Evolutionary conservation across 371 early-diverging fungal genomes (phyloP).

Genomic region (Circinella minor): DNA sequence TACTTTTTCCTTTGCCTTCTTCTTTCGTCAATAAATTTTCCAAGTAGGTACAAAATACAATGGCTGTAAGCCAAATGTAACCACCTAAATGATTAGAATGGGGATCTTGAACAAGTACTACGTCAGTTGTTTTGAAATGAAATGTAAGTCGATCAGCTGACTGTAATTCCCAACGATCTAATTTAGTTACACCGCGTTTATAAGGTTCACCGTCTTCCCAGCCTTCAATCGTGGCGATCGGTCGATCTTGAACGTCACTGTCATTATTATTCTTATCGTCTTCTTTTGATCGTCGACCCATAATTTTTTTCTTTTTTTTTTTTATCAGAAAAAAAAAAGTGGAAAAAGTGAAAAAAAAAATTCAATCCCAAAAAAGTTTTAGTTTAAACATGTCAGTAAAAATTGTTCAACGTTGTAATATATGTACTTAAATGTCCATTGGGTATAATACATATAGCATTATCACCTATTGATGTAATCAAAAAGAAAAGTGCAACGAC

Average conservation of each 20-base stretch:
- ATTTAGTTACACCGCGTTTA: slow-evolving; percentile 34
- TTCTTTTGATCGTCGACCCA: not conserved
- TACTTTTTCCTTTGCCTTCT: not conserved
- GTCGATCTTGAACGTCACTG: not conserved
- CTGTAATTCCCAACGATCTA: slow-evolving; percentile 63
- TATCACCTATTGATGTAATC: too few relatives aligned
- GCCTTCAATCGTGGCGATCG: slow-evolving; percentile 47
- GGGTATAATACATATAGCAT: too few relatives aligned
- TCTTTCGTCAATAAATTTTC: slow-evolving; percentile 29
- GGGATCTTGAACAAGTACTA: slow-evolving; percentile 51
- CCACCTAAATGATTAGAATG: slow-evolving; percentile 54
- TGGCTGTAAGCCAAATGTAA: slow-evolving; percentile 52
- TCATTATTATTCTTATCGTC: not conserved
- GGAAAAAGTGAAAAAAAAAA: not conserved
- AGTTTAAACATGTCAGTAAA: too few relatives aligned
- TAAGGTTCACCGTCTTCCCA: slow-evolving; percentile 59
- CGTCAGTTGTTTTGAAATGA: slow-evolving; percentile 41
- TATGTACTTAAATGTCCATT: too few relatives aligned
- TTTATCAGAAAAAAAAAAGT: not conserved
- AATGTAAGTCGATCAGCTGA: slow-evolving; percentile 52
- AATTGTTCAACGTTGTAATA: too few relatives aligned
- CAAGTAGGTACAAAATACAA: slow-evolving; percentile 52
- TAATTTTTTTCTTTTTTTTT: not conserved
- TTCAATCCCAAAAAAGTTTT: too few relatives aligned
- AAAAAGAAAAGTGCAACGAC: too few relatives aligned